These are phyloP conservation scores for Cryptococcus wingfieldii DNA, from an alignment of 1,284 basidiomycete species.

Conservation along the genomic window DNA sequence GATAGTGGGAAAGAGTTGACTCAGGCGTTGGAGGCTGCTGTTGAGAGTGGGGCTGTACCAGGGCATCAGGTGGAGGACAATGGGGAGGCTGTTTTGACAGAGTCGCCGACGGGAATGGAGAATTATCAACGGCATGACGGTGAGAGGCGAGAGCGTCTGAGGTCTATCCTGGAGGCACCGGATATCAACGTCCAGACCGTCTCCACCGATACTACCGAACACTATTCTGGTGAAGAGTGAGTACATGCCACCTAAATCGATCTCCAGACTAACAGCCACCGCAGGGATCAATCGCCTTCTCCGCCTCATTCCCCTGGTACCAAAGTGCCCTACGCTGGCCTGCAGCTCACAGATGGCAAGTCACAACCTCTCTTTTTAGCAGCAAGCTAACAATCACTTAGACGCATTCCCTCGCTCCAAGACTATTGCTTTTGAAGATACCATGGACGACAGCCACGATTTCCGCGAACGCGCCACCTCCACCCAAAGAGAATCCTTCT, in stretches of 20 bases:
- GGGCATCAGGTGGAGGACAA: neutral
- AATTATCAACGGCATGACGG: too few relatives aligned
- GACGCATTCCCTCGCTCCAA: conserved; percentile 54
- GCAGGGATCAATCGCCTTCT: conserved; percentile 1
- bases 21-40: conserved; percentile 8
- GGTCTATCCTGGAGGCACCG: too few relatives aligned
- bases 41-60: conserved; percentile 5
- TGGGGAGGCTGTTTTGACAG: conserved; percentile 2
- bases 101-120: conserved; percentile 8
- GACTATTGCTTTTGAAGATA: conserved; percentile 58
- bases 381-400: conserved; percentile 1
- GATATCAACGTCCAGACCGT: too few relatives aligned
- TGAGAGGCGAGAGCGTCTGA: too few relatives aligned
- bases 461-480: conserved; percentile 24
- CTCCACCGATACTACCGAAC: too few relatives aligned
- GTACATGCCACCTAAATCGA: neutral
- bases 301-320: conserved; percentile 1
- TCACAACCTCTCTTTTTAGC: neutral
- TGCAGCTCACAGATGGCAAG: conserved; percentile 23
- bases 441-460: conserved; percentile 27
- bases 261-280: neutral
- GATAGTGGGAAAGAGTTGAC: conserved; percentile 6
- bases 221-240: conserved; percentile 4
- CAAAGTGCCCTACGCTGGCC: conserved; percentile 29
- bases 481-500: conserved; percentile 21